Evolutionary conservation across 805 yeast species (phyloP).

Genomic region (Danielia reshetovae): DNA sequence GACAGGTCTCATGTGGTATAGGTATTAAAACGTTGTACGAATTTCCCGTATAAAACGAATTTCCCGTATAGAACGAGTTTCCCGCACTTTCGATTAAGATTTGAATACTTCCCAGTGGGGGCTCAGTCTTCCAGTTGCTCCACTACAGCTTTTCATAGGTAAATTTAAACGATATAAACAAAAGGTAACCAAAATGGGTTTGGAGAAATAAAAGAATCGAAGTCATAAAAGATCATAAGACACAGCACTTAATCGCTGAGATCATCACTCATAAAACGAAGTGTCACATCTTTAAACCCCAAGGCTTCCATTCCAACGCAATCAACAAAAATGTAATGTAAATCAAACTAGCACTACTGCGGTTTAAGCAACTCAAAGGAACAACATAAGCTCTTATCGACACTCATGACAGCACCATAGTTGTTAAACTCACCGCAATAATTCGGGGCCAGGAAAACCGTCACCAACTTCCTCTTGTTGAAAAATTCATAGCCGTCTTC

Average conservation of each 20-base stretch:
- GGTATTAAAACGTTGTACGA: no score
- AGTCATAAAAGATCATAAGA: not conserved
- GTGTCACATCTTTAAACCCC: conserved; percentile 1
- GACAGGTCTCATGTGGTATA: no score
- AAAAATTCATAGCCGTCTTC: conserved; percentile 86
- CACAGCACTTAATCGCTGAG: not conserved
- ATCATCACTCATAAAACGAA: not conserved
- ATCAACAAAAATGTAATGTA: not conserved
- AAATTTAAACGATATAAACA: no score
- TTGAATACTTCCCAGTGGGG: no score
- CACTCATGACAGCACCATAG: conserved; percentile 78
- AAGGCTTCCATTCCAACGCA: conserved; percentile 1
- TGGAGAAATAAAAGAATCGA: no score
- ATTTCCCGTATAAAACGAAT: no score
- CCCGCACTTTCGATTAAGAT: no score
- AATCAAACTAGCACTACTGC: conserved; percentile 16
- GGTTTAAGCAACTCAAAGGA: conserved; percentile 71
- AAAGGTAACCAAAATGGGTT: no score
- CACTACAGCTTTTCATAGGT: no score
- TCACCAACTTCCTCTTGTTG: conserved; percentile 67
- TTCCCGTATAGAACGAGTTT: no score
- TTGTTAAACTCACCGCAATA: conserved; percentile 80
- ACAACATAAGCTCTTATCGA: conserved; percentile 62
- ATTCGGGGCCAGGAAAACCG: conserved; percentile 80
- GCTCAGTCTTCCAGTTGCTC: no score